Conservation (phyloP, 768 basidiomycete genomes). For the Auriscalpium vulgare region DNA sequence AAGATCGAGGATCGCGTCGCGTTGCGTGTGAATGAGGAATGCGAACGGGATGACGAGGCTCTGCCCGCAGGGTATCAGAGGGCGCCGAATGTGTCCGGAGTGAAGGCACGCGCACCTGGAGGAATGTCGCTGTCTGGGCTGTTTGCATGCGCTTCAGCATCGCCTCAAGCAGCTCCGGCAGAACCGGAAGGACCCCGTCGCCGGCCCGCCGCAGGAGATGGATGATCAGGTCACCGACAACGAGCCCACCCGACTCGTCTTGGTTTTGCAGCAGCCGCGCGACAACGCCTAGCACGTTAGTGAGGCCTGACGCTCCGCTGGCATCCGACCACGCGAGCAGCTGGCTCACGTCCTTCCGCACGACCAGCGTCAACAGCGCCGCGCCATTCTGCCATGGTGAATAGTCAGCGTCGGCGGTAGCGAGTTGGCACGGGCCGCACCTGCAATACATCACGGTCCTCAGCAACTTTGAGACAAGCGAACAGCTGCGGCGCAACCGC, state of each 20-base stretch:
- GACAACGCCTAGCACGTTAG: slow-evolving; percentile 65
- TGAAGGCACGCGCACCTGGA: slow-evolving; percentile 50
- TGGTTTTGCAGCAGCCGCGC: slow-evolving; percentile 69
- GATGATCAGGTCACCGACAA: slow-evolving; percentile 91
- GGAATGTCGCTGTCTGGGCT: slow-evolving; percentile 86
- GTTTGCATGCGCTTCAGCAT: slow-evolving; percentile 75
- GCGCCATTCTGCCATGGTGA: slow-evolving; percentile 62
- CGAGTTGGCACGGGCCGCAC: slow-evolving; percentile 26
- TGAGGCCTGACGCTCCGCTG: slow-evolving; percentile 66
- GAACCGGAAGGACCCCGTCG: slow-evolving; percentile 69
- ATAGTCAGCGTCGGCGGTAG: neutral
- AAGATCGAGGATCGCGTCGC: slow-evolving; percentile 68
- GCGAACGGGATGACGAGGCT: slow-evolving; percentile 90
- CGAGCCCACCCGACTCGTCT: slow-evolving; percentile 88
- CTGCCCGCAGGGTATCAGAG: slow-evolving; percentile 27
- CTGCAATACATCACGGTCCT: slow-evolving; percentile 84
- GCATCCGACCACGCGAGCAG: slow-evolving; percentile 68
- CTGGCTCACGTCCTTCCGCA: slow-evolving; percentile 83
- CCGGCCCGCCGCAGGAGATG: slow-evolving; percentile 84
- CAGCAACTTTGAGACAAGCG: slow-evolving; percentile 53
- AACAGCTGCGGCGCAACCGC: slow-evolving; percentile 72
- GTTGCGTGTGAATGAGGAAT: slow-evolving; percentile 84
- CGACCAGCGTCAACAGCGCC: slow-evolving; percentile 68
- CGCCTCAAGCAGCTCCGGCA: slow-evolving; percentile 81
- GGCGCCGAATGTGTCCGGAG: neutral